Percentiles rank a stretch among this genome's conserved stretches.
Evolutionary conservation across 1,284 basidiomycete genomes (phyloP).

Genomic region (Mycena sp.): DNA sequence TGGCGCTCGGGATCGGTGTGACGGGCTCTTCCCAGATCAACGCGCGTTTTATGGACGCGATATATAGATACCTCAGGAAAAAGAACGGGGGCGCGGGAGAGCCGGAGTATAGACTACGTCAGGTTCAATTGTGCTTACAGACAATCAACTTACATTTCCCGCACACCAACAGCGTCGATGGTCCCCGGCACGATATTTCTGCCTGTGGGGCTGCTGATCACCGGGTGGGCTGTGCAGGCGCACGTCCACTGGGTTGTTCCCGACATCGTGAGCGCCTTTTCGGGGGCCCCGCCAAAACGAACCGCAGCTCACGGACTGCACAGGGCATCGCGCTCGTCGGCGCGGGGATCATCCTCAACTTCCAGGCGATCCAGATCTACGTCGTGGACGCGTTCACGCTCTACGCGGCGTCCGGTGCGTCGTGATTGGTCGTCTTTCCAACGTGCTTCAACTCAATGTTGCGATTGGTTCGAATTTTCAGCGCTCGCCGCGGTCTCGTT

Average conservation of each 20-base stretch:
- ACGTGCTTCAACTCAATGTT: background rate
- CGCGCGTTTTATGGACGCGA: conserved; percentile 62
- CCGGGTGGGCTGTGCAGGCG: conserved; percentile 67
- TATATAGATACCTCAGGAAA: conserved; percentile 48
- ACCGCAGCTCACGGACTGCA: background rate
- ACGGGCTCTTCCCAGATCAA: conserved; percentile 64
- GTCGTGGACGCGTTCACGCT: conserved; percentile 74
- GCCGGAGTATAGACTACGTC: conserved; percentile 32
- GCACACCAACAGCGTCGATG: conserved; percentile 59
- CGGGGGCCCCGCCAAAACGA: background rate
- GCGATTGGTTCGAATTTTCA: too few species aligned
- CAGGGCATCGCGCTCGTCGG: conserved; percentile 68
- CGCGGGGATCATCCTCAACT: conserved; percentile 62
- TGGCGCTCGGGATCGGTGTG: conserved; percentile 70
- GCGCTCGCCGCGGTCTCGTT: conserved; percentile 68
- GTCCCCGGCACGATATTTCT: conserved; percentile 62
- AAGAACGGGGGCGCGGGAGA: conserved; percentile 23
- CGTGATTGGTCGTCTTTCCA: too few species aligned
- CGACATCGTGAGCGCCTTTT: conserved; percentile 60
- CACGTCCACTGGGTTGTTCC: conserved; percentile 68
- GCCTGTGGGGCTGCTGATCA: conserved; percentile 65
- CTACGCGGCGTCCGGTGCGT: conserved; percentile 66
- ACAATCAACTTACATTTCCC: background rate
- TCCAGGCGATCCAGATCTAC: conserved; percentile 70
- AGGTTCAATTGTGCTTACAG: conserved; percentile 27